Percentiles rank a stretch among this genome's conserved stretches.
These are phyloP conservation scores for Candida vaughaniae DNA, from an alignment of 805 yeast species.

Conservation along the genomic window DNA sequence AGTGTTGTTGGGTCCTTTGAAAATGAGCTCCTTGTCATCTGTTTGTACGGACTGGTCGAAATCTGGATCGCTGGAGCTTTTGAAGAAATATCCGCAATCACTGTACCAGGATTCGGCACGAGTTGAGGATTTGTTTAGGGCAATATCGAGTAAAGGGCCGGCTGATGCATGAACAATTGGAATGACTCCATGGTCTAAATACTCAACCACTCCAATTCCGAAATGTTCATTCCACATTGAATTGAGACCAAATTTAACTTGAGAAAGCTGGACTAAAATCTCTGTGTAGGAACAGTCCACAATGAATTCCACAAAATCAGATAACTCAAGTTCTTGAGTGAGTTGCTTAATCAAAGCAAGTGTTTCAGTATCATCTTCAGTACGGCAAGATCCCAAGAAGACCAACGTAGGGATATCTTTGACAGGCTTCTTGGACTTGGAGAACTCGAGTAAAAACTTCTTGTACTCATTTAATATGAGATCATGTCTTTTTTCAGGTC, in stretches of 20 bases:
- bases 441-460: conserved; percentile 40
- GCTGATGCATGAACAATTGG: conserved; percentile 95
- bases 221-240: conserved; percentile 99
- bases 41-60: conserved; percentile 20
- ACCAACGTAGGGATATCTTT: conserved; percentile 53
- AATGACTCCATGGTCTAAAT: conserved; percentile 77
- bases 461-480: conserved; percentile 66
- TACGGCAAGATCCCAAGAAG: conserved; percentile 83
- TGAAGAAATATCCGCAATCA: conserved; percentile 80
- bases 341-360: conserved; percentile 49
- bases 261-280: conserved; percentile 53
- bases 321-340: conserved; percentile 30
- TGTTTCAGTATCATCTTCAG: conserved; percentile 58
- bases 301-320: conserved; percentile 50
- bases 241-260: conserved; percentile 75
- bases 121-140: conserved; percentile 24
- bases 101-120: conserved; percentile 26
- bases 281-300: conserved; percentile 72
- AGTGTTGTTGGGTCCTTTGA: conserved; percentile 11
- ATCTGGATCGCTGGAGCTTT: conserved; percentile 71
- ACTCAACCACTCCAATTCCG: conserved; percentile 96
- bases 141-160: conserved; percentile 90
- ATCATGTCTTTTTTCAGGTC: conserved; percentile 91
- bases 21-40: conserved; percentile 1
- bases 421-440: conserved; percentile 18